Base-by-base conservation (phyloP, 306 rosid species). In the Urtica urens region DNA sequence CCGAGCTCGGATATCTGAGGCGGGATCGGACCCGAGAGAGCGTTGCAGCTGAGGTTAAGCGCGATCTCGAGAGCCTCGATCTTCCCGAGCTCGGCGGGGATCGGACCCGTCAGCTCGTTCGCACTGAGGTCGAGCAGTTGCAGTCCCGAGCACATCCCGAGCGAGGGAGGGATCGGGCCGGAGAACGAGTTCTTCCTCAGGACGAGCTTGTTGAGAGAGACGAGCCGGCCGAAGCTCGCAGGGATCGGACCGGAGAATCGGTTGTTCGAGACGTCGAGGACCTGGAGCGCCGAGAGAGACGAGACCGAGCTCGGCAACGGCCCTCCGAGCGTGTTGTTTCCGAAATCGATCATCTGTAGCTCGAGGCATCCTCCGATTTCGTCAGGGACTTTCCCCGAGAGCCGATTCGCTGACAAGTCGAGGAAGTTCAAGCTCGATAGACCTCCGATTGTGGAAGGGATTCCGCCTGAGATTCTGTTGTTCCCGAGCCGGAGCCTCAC, bases 81-180 rank as follows among this genome's bases (percentile, higher is more conserved):
- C 25, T 7, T 66, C 14, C 92, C 80, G 0, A 85, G 66, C 51
- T 79, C 94, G n/a, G 56, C 56, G 0, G 96, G 96, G 28, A 92
- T 71, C 45, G 58, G 55, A 38, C 93, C 96, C 1, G 46, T 68
- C 46, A 92, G 79, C 62, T 73, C 64, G 42, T 92, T 92, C 61
- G 76, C 72, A 38, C 99, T 75, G 20, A 92, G 94, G 67, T 92
- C 99, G 71, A 92, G 94, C 59, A 82, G 59, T 55, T 79, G 94
- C n/a, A 92, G 93, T 63, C 73, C 63, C 23, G 67, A 77, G 57
- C 99, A 82, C 11, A 69, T 68, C 55, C 87, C 65, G 23, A 92
- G 55, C 11, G 94, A 82, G 11, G 76, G 13, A 18, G 99, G 99
- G 52, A 92, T 82, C 20, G 65, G 38, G 17, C 96, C 99, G 34